phyloP scores from a whole-genome alignment of 129 eudicot genomes.

The Smallanthus sonchifolius region DNA sequence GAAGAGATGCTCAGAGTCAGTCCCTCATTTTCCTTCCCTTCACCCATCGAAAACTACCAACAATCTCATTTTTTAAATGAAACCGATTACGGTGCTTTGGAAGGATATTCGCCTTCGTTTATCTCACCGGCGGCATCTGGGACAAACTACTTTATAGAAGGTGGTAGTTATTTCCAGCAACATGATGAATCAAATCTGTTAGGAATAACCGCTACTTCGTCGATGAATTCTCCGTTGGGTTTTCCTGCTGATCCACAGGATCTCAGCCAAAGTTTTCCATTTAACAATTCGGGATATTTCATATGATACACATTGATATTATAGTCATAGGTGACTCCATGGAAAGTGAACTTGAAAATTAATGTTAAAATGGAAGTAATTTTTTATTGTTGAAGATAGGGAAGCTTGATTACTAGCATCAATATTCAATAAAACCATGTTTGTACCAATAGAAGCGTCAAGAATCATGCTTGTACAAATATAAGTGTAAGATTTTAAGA shows the following conservation, averaged over 20 bases:
- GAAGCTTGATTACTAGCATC: not conserved
- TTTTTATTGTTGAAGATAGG: conserved; percentile 6
- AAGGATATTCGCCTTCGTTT: not conserved
- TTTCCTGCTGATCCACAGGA: conserved; percentile 33
- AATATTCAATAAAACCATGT: conserved; percentile 9
- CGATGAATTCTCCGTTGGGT: conserved; percentile 54
- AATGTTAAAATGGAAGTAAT: not conserved
- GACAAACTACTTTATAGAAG: conserved; percentile 47
- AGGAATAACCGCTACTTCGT: conserved; percentile 39
- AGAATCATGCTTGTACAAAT: not conserved
- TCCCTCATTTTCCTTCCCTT: conserved; percentile 46
- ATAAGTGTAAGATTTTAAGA: conserved; percentile 5
- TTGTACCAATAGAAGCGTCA: conserved; percentile 1
- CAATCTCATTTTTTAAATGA: conserved; percentile 10
- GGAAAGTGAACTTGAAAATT: not conserved
- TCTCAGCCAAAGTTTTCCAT: conserved; percentile 46
- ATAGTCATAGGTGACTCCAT: not conserved
- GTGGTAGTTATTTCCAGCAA: conserved; percentile 33
- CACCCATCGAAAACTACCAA: conserved; percentile 22
- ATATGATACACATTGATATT: not conserved
- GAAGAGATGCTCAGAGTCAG: conserved; percentile 29
- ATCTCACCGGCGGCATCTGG: conserved; percentile 36
- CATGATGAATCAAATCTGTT: conserved; percentile 36
- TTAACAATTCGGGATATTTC: conserved; percentile 20
- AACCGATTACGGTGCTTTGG: conserved; percentile 14